These are phyloP conservation scores for Soucietia sequanensis DNA, from an alignment of 805 yeast species.

Conservation along the genomic window DNA sequence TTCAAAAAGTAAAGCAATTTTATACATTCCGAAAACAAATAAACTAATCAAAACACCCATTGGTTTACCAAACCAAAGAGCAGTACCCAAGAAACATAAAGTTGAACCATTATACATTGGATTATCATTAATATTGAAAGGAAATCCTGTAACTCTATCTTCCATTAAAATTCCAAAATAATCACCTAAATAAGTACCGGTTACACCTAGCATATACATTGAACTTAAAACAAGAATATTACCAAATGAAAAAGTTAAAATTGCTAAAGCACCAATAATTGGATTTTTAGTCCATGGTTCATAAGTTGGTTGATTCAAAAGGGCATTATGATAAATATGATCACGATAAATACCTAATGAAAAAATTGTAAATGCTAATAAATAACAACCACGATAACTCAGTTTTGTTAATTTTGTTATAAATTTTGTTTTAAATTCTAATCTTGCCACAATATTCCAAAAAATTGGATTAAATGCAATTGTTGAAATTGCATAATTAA, in stretches of 20 bases:
- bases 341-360: slow-evolving; percentile 83
- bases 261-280: slow-evolving; percentile 51
- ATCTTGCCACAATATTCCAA: slow-evolving; percentile 91
- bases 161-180: slow-evolving; percentile 95
- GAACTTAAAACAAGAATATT: slow-evolving; percentile 78
- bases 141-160: slow-evolving; percentile 86
- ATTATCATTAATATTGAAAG: slow-evolving; percentile 85
- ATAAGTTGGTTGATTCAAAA: slow-evolving; percentile 67
- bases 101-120: slow-evolving; percentile 98
- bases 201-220: slow-evolving; percentile 90
- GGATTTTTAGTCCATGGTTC: slow-evolving; percentile 44
- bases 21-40: slow-evolving; percentile 79
- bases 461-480: slow-evolving; percentile 91
- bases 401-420: slow-evolving; percentile 75
- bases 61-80: slow-evolving; percentile 84
- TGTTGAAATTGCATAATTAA: slow-evolving; percentile 50
- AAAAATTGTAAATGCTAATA: slow-evolving; percentile 80
- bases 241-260: slow-evolving; percentile 59
- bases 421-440: slow-evolving; percentile 74
- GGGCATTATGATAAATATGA: slow-evolving; percentile 66
- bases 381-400: slow-evolving; percentile 74
- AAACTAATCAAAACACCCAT: slow-evolving; percentile 76
- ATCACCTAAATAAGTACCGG: slow-evolving; percentile 96
- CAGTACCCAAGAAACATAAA: slow-evolving; percentile 85
- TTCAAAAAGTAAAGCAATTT: slow-evolving; percentile 80